Base-by-base conservation (phyloP, 352 stramenopile genomes). In the Blastocystis sp. region DNA sequence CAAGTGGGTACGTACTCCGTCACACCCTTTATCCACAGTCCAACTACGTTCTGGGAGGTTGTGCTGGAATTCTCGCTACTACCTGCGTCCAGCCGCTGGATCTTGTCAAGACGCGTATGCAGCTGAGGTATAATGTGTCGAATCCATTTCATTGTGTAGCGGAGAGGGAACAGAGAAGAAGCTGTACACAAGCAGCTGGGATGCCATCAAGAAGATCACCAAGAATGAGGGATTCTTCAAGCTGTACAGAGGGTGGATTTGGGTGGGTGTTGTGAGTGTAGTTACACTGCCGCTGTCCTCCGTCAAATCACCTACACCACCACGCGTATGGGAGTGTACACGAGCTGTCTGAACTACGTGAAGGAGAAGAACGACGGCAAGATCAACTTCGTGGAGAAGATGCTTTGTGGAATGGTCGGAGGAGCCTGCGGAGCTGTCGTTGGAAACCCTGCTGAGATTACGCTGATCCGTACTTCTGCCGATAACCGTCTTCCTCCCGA, bases 261-360 rank as follows among this genome's bases (percentile, higher is more conserved):
- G 27, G n/a, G 27, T 61, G 2, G 21, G 3, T 56, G 0, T 4
- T n/a, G 14, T 63, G 14, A 78, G 40, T 18, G 7, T 51, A 78
- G 67, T 32, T 84, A 84, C 27, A 84, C 73, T 46, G 38, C 73
- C 24, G 73, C 29, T 75, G 59, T 84, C 27, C 59, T 84, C 29
- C 73, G 73, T 78, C 77, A 86, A 32, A 67, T 84, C 32, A 86
- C 77, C 11, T 86, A 86, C 44, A 81, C 61, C 7, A 86, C 77
- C 14, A 81, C 67, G 0, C 77, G 77, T 64, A 67, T 86, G n/a
- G 77, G 77, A 53, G 63, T 86, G 14, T 84, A 56, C 36, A 81
- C 61, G 27, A 67, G 59, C 44, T 86, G 51, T 40, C 54, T 84
- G 42, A 69, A 67, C 67, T 75, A 34, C 16, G 24, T 78, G 38